Conservation (phyloP, 345 rosid species). For the Garcia nutans region DNA sequence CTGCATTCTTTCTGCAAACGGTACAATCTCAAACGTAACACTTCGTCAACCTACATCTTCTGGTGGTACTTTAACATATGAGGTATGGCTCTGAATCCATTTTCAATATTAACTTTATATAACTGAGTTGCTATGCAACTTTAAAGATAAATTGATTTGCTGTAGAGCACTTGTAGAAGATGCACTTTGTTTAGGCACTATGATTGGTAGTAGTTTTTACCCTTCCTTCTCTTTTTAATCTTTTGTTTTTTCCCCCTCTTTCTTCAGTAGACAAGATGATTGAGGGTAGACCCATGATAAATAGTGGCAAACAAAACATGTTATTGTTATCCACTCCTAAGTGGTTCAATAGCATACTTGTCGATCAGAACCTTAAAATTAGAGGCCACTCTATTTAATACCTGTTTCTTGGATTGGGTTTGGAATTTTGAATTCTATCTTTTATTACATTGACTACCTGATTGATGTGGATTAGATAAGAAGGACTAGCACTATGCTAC, state of each 20-base stretch:
- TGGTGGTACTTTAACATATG: constrained; percentile 91
- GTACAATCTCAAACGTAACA: constrained; percentile 83
- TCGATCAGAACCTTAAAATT: neutral
- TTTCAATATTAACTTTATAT: neutral
- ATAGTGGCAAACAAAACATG: neutral
- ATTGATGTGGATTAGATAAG: neutral
- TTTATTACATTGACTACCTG: neutral
- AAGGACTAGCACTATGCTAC: neutral
- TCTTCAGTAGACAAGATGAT: neutral
- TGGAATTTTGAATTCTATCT: neutral
- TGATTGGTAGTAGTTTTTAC: neutral
- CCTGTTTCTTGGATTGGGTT: neutral
- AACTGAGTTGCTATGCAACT: neutral
- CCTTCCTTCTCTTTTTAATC: neutral
- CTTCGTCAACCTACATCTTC: constrained; percentile 77
- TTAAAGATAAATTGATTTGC: neutral
- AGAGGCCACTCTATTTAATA: neutral
- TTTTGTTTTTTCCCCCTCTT: neutral
- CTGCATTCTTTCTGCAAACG: constrained; percentile 84
- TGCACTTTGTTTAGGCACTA: neutral
- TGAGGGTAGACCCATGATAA: neutral
- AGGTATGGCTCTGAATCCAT: constrained; percentile 47
- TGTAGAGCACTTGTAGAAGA: neutral
- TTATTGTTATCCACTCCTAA: constrained; percentile 1
- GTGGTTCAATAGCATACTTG: neutral